Conservation (phyloP, 202 grass and related monocot species). For the Miscanthus sacchariflorus region DNA sequence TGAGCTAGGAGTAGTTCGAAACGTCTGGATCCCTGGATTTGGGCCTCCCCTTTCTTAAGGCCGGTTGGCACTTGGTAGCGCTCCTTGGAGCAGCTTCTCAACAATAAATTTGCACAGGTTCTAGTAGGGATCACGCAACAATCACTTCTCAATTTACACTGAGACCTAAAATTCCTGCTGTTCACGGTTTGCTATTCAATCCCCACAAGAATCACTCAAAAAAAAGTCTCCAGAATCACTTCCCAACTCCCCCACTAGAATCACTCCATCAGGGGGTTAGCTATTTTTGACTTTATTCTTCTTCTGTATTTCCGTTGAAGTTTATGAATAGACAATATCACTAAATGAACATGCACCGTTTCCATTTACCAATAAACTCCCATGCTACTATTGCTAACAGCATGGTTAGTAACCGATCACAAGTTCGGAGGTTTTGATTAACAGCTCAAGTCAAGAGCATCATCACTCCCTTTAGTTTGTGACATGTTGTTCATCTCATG, state of each 20-base stretch:
- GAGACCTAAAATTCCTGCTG: too few relatives aligned
- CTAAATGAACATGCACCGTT: background rate
- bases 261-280: background rate
- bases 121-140: too few relatives aligned
- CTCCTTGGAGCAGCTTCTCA: too few relatives aligned
- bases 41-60: background rate
- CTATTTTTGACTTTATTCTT: background rate
- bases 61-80: too few relatives aligned
- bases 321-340: background rate
- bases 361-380: background rate
- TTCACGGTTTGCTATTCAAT: too few relatives aligned
- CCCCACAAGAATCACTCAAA: too few relatives aligned
- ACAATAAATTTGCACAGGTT: too few relatives aligned
- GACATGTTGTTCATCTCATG: conserved; percentile 1
- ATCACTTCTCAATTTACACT: too few relatives aligned
- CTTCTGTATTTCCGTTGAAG: background rate
- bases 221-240: too few relatives aligned
- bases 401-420: background rate
- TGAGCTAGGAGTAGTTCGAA: background rate
- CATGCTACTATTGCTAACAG: too few relatives aligned
- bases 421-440: background rate
- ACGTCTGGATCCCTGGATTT: conserved; percentile 24
- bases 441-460: background rate
- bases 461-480: background rate
- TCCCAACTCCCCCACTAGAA: too few relatives aligned